Conservation (phyloP, 345 rosid species). For the Limnanthes douglasii region DNA sequence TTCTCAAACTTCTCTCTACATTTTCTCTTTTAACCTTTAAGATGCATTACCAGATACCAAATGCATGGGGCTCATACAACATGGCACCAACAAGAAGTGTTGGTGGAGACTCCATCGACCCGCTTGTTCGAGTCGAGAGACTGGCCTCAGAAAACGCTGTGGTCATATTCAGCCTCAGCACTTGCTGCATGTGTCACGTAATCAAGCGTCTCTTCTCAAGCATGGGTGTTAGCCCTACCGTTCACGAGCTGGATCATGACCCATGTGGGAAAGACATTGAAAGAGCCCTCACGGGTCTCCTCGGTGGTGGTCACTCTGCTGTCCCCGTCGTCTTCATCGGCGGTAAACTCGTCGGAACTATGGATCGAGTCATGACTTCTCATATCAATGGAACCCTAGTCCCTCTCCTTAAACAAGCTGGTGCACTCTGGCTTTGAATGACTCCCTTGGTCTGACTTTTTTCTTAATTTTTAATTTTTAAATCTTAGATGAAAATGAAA, state of each 20-base stretch:
- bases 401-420: slow-evolving; percentile 86
- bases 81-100: slow-evolving; percentile 11
- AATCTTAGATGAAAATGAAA: background rate
- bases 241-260: slow-evolving; percentile 76
- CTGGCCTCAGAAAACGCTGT: slow-evolving; percentile 78
- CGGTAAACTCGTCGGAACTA: slow-evolving; percentile 78
- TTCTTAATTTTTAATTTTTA: background rate
- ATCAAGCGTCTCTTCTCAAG: slow-evolving; percentile 73
- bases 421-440: slow-evolving; percentile 79
- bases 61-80: slow-evolving; percentile 40
- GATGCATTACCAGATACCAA: slow-evolving; percentile 41
- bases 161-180: slow-evolving; percentile 80
- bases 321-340: slow-evolving; percentile 91
- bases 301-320: slow-evolving; percentile 33
- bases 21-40: no score
- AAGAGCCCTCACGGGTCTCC: slow-evolving; percentile 43
- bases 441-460: background rate
- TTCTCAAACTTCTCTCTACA: no score
- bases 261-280: slow-evolving; percentile 61
- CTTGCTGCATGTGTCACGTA: slow-evolving; percentile 96
- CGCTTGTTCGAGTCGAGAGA: slow-evolving; percentile 39
- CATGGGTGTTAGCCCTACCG: slow-evolving; percentile 88
- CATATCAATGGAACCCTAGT: slow-evolving; percentile 91
- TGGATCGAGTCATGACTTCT: slow-evolving; percentile 90
- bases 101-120: slow-evolving; percentile 13